These are phyloP conservation scores for Pyrenophora graminea DNA, from an alignment of 2,329 filamentous ascomycete species.

Conservation along the genomic window DNA sequence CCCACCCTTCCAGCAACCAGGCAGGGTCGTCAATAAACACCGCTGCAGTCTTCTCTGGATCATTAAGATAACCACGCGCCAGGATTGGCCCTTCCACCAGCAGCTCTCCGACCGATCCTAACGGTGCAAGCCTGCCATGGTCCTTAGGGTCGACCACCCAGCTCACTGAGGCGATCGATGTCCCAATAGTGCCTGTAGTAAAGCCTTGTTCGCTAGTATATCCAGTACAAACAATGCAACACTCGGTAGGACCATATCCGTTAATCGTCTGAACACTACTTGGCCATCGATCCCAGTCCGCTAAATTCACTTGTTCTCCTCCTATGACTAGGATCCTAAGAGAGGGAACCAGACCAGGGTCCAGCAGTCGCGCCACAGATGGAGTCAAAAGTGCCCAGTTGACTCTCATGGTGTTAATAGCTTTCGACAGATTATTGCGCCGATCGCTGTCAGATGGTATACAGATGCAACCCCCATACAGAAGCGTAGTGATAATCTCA, in stretches of 20 bases:
- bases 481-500: constrained; percentile 54
- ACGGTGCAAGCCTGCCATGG: too few species aligned
- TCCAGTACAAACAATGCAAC: neutral
- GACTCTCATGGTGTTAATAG: constrained; percentile 45
- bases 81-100: too few species aligned
- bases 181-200: too few species aligned
- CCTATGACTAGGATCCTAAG: constrained; percentile 3
- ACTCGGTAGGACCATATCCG: constrained; percentile 24
- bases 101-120: too few species aligned
- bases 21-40: constrained; percentile 36
- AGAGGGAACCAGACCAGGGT: constrained; percentile 9
- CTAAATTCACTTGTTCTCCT: neutral
- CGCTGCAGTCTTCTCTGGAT: constrained; percentile 7
- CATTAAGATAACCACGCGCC: neutral
- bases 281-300: constrained; percentile 3
- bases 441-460: constrained; percentile 57
- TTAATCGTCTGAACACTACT: constrained; percentile 11
- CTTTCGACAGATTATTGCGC: constrained; percentile 56
- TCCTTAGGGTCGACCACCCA: constrained; percentile 2
- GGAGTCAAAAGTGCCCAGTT: constrained; percentile 21
- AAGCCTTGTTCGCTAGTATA: too few species aligned
- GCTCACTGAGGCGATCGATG: neutral
- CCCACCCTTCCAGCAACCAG: neutral
- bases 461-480: constrained; percentile 55
- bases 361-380: constrained; percentile 17